phyloP scores from a whole-genome alignment of 495 filamentous ascomycete species.

The Podospora fimiseda region DNA sequence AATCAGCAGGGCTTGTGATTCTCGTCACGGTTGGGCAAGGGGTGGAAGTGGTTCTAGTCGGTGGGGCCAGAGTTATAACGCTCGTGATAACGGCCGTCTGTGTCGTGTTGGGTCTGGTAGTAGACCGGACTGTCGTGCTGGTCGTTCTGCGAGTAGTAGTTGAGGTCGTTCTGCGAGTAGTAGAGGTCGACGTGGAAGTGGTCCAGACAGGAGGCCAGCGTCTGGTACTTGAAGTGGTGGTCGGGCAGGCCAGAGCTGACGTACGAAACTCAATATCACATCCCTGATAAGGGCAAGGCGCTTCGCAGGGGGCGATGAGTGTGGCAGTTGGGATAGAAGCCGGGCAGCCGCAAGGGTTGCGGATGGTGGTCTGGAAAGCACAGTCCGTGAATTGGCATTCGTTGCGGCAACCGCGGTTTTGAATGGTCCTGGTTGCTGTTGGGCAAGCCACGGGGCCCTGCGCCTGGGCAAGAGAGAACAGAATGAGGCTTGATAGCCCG shows the following conservation, averaged over 20 bases:
- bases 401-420: constrained; percentile 21
- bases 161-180: constrained; percentile 9
- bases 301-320: constrained; percentile 27
- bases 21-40: constrained; percentile 36
- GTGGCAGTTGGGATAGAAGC: constrained; percentile 25
- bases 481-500: constrained; percentile 17
- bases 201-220: constrained; percentile 7
- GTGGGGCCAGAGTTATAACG: constrained; percentile 22
- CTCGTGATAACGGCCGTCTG: constrained; percentile 19
- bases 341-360: constrained; percentile 27
- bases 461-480: constrained; percentile 9
- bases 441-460: constrained; percentile 16
- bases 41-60: constrained; percentile 4
- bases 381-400: constrained; percentile 23
- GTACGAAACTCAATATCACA: constrained; percentile 27
- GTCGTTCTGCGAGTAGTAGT: constrained; percentile 10
- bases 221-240: constrained; percentile 10
- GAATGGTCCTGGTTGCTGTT: constrained; percentile 23
- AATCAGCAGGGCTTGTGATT: constrained; percentile 34
- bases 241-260: constrained; percentile 14
- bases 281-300: constrained; percentile 26
- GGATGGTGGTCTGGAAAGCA: constrained; percentile 19
- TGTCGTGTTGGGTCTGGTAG: not conserved
- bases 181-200: constrained; percentile 1
- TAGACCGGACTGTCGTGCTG: not conserved